These are phyloP conservation scores for Scleromitrula shiraiana DNA, from an alignment of 2,329 filamentous ascomycete species.

Conservation along the genomic window DNA sequence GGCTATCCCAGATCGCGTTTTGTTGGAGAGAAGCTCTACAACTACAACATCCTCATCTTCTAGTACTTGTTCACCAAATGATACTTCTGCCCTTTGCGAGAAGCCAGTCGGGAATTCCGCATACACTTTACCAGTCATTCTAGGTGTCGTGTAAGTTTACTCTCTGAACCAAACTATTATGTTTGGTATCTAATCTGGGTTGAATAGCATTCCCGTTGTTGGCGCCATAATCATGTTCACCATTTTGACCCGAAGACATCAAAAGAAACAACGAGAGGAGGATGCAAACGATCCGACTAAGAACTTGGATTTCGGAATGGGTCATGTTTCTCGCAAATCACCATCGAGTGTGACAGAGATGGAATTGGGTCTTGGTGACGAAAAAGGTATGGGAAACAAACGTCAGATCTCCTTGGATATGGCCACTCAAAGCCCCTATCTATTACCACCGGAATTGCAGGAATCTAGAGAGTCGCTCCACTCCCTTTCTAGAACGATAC, in stretches of 20 bases:
- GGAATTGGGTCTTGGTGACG: slow-evolving; percentile 17
- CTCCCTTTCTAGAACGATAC: slow-evolving; percentile 70
- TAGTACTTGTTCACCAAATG: slow-evolving; percentile 32
- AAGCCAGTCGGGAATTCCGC: slow-evolving; percentile 47
- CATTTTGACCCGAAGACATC: slow-evolving; percentile 71
- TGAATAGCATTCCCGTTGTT: slow-evolving; percentile 63
- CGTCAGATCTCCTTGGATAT: slow-evolving; percentile 54
- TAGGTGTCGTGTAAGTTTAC: slow-evolving; percentile 61
- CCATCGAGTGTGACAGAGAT: background rate
- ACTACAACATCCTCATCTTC: slow-evolving; percentile 18
- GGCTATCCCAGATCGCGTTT: slow-evolving; percentile 18
- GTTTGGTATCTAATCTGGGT: slow-evolving; percentile 5
- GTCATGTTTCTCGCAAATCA: slow-evolving; percentile 34
- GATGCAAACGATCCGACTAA: slow-evolving; percentile 82
- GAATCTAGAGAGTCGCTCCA: slow-evolving; percentile 79
- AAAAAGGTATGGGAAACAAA: slow-evolving; percentile 33
- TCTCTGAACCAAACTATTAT: background rate
- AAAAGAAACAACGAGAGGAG: slow-evolving; percentile 63
- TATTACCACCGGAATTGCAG: slow-evolving; percentile 78
- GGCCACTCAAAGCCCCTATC: slow-evolving; percentile 78
- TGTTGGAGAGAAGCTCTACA: slow-evolving; percentile 18
- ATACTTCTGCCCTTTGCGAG: slow-evolving; percentile 40
- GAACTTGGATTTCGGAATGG: slow-evolving; percentile 87
- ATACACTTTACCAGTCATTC: slow-evolving; percentile 57
- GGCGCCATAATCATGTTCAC: slow-evolving; percentile 59